A percentile compares a stretch with the other conserved stretches of the same genome.
Conservation (phyloP, 148 eudicot genomes). For the Salicornia ramosissima region DNA sequence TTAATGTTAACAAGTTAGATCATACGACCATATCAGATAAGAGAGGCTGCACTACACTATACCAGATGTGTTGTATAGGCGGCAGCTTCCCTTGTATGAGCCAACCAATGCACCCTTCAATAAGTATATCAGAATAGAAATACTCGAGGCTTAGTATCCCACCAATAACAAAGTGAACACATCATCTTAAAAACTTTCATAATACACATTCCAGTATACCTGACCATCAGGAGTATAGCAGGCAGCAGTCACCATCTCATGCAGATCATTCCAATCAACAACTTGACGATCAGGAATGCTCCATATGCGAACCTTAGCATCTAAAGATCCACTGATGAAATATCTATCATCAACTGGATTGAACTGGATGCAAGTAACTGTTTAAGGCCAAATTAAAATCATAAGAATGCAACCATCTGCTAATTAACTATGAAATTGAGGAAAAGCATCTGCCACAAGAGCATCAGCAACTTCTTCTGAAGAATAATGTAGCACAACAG, state of each 20-base stretch:
- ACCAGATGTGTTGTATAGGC: constrained; percentile 74
- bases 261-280: constrained; percentile 93
- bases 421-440: constrained; percentile 3
- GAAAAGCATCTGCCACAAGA: background rate
- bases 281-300: constrained; percentile 90
- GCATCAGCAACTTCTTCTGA: constrained; percentile 10
- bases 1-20: background rate
- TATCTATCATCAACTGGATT: constrained; percentile 87
- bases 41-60: constrained; percentile 17
- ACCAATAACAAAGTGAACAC: constrained; percentile 4
- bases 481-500: background rate
- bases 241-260: constrained; percentile 99
- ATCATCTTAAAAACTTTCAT: background rate
- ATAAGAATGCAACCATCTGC: constrained; percentile 9
- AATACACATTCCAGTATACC: constrained; percentile 33
- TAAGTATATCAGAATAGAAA: constrained; percentile 15
- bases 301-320: constrained; percentile 96
- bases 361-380: constrained; percentile 98
- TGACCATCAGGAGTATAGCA: constrained; percentile 96
- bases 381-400: constrained; percentile 22
- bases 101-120: constrained; percentile 92
- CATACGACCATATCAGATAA: background rate
- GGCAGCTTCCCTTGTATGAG: constrained; percentile 91
- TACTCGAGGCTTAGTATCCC: constrained; percentile 10
- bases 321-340: constrained; percentile 93